phyloP scores from a whole-genome alignment of 2,329 filamentous ascomycete species.

The Exophiala calicioides region DNA sequence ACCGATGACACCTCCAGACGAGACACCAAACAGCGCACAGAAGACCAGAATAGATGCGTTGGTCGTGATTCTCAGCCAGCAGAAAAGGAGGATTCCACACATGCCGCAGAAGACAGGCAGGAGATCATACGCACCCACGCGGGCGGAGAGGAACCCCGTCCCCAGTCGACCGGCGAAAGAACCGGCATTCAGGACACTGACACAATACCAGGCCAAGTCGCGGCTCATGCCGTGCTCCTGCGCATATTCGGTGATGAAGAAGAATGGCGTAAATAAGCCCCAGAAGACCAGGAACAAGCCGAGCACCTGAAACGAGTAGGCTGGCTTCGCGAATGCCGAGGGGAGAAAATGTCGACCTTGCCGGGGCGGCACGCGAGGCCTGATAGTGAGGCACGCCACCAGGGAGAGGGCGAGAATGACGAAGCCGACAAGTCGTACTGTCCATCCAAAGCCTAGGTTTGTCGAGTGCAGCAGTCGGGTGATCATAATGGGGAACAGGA shows the following conservation, averaged over 20 bases:
- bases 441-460: constrained; percentile 28
- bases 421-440: constrained; percentile 20
- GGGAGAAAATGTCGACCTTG: constrained; percentile 7
- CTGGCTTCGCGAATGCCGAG: constrained; percentile 29
- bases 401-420: constrained; percentile 10
- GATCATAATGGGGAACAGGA: constrained; percentile 57
- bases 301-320: constrained; percentile 37
- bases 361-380: constrained; percentile 3
- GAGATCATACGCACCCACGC: constrained; percentile 37
- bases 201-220: constrained; percentile 30
- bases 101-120: constrained; percentile 29
- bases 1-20: constrained; percentile 65
- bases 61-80: constrained; percentile 54
- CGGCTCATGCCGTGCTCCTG: constrained; percentile 47
- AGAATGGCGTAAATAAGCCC: constrained; percentile 75
- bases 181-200: constrained; percentile 37
- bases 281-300: constrained; percentile 73
- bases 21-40: constrained; percentile 66
- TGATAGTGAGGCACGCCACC: constrained; percentile 2
- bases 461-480: constrained; percentile 40
- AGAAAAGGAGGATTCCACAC: constrained; percentile 36
- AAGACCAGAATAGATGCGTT: constrained; percentile 64
- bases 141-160: constrained; percentile 37
- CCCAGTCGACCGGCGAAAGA: constrained; percentile 39
- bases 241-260: constrained; percentile 77